Base-by-base conservation (phyloP, 2,329 filamentous ascomycete genomes). In the Diaporthe citrichinensis region DNA sequence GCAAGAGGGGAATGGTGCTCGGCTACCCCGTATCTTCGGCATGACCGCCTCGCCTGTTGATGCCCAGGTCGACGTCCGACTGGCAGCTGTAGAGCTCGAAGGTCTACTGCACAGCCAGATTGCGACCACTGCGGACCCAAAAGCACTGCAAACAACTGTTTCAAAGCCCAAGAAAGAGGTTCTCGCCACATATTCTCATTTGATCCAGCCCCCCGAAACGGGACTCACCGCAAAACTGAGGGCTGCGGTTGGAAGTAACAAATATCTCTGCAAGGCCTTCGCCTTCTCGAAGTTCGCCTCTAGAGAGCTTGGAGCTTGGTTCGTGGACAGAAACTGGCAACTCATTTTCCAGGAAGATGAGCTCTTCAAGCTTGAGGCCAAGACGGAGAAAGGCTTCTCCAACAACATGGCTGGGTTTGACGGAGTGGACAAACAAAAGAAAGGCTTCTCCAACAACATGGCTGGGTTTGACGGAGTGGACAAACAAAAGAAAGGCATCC, bases 41-140 rank as follows among this genome's bases (percentile, higher is more conserved):
- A 98, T 98, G 96, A 99, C 97, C 1, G 97, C 97, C 10, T 98
- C 97, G 0, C 97, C 97, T 0, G 93, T 98, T 3, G 96, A 98
- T 84, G 92, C 94, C 0, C 94, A 94, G 80, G 90, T 90, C 0
- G 92, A 98, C 78, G 89, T 98, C 39, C 87, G 88, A 23, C 87
- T 91, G 76, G 94, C 94, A 51, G 94, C 94, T 0, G 85, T 86
- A 76, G 91, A 94, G 72, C 89, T 99, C 0, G 96, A 98, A 81
- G 88, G 84, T 1, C 87, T 98, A 51, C 87, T 99, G 1, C 90
- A 97, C 81, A 94, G 93, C 82, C 92, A 93, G 79, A 98, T 99
- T 80, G 94, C 94, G 8, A 98, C 97, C 0, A 92, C 87, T 4
- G 84, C 86, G 0, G 84, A 90, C 71, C 84, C 90, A 5, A 86